Percentiles rank a stretch among this genome's conserved stretches.
These are phyloP conservation scores for Leishmania arabica DNA, from an alignment of 208 protist species.

Conservation along the genomic window DNA sequence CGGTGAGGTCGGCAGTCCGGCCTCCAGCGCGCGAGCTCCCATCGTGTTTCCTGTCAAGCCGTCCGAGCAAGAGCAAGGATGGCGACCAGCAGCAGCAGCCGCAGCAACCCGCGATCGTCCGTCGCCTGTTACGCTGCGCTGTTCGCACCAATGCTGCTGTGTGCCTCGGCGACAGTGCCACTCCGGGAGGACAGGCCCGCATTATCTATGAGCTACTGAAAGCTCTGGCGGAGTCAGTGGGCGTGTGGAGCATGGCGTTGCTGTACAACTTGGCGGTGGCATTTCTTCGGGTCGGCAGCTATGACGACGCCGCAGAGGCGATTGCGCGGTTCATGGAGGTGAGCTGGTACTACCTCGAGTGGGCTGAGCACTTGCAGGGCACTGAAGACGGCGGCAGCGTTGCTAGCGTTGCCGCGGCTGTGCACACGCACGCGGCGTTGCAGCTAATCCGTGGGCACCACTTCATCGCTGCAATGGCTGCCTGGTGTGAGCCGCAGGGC, in stretches of 20 bases:
- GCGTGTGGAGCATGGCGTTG: constrained; percentile 50
- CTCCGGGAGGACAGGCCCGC: constrained; percentile 19
- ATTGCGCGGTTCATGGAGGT: constrained; percentile 81
- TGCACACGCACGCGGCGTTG: constrained; percentile 30
- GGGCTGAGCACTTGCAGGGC: not conserved
- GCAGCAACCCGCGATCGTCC: not conserved
- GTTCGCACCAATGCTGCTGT: constrained; percentile 30
- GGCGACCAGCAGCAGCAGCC: not conserved
- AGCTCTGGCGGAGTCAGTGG: constrained; percentile 43
- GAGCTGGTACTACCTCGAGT: constrained; percentile 42
- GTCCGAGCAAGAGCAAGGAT: not conserved
- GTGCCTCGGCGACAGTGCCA: constrained; percentile 21
- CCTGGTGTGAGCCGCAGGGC: constrained; percentile 54
- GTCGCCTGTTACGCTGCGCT: constrained; percentile 22
- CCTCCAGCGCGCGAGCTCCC: not conserved
- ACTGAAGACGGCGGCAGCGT: constrained; percentile 1
- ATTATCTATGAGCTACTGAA: constrained; percentile 40
- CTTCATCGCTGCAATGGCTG: constrained; percentile 68
- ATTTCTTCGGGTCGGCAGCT: constrained; percentile 47
- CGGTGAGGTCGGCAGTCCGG: not conserved
- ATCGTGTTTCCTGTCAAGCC: constrained; percentile 1
- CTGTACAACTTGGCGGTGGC: constrained; percentile 82
- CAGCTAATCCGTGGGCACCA: constrained; percentile 76
- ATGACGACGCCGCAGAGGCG: constrained; percentile 74
- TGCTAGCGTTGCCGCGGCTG: not conserved